Percentiles rank a stretch among this genome's conserved stretches.
These are phyloP conservation scores for Erythrobasidium hasegawianum DNA, from an alignment of 1,284 basidiomycete species.

Conservation along the genomic window DNA sequence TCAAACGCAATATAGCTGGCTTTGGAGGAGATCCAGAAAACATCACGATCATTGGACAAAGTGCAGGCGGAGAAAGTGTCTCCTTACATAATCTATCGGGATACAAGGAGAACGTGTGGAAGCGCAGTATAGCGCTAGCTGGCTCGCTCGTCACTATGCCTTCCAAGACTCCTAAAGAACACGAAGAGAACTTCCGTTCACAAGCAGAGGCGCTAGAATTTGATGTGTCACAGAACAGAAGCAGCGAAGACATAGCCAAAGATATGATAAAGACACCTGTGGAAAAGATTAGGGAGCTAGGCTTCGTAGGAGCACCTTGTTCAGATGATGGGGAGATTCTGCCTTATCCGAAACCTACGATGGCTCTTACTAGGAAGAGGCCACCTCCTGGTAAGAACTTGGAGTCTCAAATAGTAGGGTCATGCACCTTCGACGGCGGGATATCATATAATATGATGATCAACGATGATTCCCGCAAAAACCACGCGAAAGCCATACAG, in stretches of 20 bases:
- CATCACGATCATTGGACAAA: conserved; percentile 18
- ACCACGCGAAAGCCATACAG: conserved; percentile 3
- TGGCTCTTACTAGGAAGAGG: background rate
- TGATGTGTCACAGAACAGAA: no score
- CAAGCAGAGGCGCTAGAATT: background rate
- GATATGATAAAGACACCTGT: no score
- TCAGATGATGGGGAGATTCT: background rate
- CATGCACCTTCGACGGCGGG: background rate
- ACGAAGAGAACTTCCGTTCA: conserved; percentile 2
- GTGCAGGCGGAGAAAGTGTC: conserved; percentile 4
- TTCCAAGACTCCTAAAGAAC: conserved; percentile 3
- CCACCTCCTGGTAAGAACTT: background rate
- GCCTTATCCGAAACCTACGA: conserved; percentile 5
- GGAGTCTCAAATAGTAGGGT: background rate
- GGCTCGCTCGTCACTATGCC: conserved; percentile 14
- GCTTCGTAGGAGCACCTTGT: conserved; percentile 12
- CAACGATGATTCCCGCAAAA: conserved; percentile 2
- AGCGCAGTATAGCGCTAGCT: background rate
- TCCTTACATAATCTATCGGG: background rate
- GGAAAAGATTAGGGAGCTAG: background rate
- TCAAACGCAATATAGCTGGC: conserved; percentile 15
- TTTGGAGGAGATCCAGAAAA: conserved; percentile 27
- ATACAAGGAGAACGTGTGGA: background rate
- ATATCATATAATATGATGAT: conserved; percentile 12
- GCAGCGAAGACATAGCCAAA: no score